A percentile compares a stretch with the other conserved stretches of the same genome.
phyloP scores from a whole-genome alignment of 257 asterid species.

The Solanum rostratum region DNA sequence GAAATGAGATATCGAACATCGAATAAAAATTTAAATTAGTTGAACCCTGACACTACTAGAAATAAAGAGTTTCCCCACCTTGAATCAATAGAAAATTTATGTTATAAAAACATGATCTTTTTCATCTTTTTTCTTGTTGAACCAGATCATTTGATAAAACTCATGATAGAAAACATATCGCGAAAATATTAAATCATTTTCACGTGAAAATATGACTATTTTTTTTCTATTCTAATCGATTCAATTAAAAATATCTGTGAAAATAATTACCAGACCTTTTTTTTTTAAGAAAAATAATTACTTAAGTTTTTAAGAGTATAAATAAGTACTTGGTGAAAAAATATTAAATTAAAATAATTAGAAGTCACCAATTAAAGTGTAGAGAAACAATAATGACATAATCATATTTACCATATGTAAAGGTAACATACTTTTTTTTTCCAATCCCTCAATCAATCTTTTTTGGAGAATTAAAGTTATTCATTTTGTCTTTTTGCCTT shows the following conservation, averaged over 20 bases:
- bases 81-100: rapidly evolving
- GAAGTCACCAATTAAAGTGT: not conserved
- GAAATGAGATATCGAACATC: not conserved
- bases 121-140: not conserved
- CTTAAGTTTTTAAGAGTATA: not conserved
- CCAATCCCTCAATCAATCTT: constrained; percentile 17
- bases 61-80: rapidly evolving
- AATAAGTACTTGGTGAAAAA: not conserved
- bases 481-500: constrained; percentile 8
- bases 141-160: not conserved
- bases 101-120: too few relatives aligned
- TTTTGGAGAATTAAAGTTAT: constrained; percentile 32
- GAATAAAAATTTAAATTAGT: rapidly evolving
- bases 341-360: not conserved
- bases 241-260: not conserved
- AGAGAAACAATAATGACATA: constrained; percentile 51
- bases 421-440: constrained; percentile 41
- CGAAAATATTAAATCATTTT: too few relatives aligned
- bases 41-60: not conserved
- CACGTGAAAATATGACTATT: not conserved
- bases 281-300: too few relatives aligned
- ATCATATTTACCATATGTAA: constrained; percentile 64
- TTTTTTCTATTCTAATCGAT: not conserved
- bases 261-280: too few relatives aligned
- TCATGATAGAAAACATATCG: not conserved